phyloP scores from a whole-genome alignment of 2,329 filamentous ascomycete species.

The Monilinia aucupariae region DNA sequence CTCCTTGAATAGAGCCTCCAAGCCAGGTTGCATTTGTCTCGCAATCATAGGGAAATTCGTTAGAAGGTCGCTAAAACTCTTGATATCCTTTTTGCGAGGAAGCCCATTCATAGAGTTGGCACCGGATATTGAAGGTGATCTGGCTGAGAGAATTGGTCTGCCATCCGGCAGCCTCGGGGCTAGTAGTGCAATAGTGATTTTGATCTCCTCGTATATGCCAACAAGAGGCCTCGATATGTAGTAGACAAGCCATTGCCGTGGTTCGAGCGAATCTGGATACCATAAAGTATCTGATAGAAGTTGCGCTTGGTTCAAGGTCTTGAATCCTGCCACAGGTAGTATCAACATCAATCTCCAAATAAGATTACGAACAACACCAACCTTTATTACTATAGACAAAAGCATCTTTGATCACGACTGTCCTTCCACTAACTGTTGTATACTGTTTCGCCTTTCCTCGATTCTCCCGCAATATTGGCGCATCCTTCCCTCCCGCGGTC shows the following conservation, averaged over 20 bases:
- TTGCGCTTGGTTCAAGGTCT: conserved; percentile 82
- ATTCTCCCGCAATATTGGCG: conserved; percentile 70
- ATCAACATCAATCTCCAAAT: conserved; percentile 5
- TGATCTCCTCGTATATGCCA: conserved; percentile 72
- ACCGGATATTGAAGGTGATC: conserved; percentile 20
- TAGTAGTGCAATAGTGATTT: conserved; percentile 61
- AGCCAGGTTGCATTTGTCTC: conserved; percentile 86
- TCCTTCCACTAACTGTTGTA: conserved; percentile 85
- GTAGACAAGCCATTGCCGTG: conserved; percentile 92
- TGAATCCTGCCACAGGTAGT: conserved; percentile 64
- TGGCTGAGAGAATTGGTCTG: conserved; percentile 25
- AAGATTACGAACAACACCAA: conserved; percentile 37
- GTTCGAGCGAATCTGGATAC: conserved; percentile 83
- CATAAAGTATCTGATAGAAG: conserved; percentile 78
- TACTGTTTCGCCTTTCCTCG: conserved; percentile 93
- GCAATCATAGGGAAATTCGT: conserved; percentile 94
- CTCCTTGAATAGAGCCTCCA: conserved; percentile 85
- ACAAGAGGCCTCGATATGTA: conserved; percentile 88
- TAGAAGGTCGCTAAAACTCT: conserved; percentile 81
- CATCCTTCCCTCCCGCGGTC: conserved; percentile 51
- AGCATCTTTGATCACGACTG: conserved; percentile 88
- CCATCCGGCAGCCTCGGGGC: conserved; percentile 40
- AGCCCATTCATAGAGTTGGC: conserved; percentile 35
- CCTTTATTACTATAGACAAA: conserved; percentile 96
- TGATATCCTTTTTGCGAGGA: conserved; percentile 81